A percentile compares a stretch with the other conserved stretches of the same genome.
Conservation (phyloP, 202 grass and related monocot species). For the Panicum hallii region DNA sequence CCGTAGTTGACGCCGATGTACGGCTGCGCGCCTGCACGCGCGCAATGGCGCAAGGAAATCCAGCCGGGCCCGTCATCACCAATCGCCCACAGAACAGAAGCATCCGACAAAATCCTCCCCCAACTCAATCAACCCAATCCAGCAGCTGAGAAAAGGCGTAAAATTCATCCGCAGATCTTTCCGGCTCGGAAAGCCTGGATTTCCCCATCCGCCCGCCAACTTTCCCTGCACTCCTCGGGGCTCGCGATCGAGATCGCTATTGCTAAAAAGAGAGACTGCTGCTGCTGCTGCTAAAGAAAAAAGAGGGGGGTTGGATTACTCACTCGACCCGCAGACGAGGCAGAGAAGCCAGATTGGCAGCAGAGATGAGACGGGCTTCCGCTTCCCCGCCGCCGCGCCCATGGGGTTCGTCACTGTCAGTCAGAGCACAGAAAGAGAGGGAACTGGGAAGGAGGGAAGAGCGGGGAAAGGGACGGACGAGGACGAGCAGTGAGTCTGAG, state of each 20-base stretch:
- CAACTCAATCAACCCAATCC: background rate
- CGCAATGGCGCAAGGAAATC: background rate
- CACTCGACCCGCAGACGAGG: slow-evolving; percentile 51
- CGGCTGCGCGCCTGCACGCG: slow-evolving; percentile 58
- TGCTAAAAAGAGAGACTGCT: background rate
- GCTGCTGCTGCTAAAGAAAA: background rate
- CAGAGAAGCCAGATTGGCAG: slow-evolving; percentile 26
- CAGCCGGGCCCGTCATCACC: background rate
- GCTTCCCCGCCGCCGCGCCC: slow-evolving; percentile 31
- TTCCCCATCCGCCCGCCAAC: slow-evolving; percentile 26
- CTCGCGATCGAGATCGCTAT: slow-evolving; percentile 6
- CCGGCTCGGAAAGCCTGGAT: slow-evolving; percentile 10
- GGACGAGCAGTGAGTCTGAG: background rate
- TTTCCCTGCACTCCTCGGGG: slow-evolving; percentile 31
- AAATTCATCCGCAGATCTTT: slow-evolving; percentile 27
- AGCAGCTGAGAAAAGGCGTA: background rate
- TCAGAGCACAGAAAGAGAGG: slow-evolving; percentile 18
- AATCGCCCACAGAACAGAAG: background rate
- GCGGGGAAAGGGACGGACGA: background rate
- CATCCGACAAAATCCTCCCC: background rate
- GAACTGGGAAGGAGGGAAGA: background rate
- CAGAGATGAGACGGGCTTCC: slow-evolving; percentile 22
- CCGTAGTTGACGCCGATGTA: slow-evolving; percentile 97
- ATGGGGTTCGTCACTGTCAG: slow-evolving; percentile 36
- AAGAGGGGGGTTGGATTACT: background rate